Conservation (phyloP, 257 asterid species). For the Salvia rosmarinus region DNA sequence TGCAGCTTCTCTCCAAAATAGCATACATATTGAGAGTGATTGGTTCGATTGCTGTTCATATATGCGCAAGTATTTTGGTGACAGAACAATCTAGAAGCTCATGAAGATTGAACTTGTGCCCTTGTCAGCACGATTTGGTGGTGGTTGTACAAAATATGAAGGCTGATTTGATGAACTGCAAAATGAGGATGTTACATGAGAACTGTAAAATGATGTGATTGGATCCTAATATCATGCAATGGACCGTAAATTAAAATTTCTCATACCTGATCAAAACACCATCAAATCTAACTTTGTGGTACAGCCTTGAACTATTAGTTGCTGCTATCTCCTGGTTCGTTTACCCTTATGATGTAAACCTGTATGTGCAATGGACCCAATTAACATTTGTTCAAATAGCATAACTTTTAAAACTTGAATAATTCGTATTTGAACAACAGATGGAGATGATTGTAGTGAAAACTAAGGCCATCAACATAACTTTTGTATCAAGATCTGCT, state of each 20-base stretch:
- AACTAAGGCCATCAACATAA: neutral
- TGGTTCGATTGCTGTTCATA: neutral
- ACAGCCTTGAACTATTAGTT: neutral
- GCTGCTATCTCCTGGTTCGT: conserved; percentile 39
- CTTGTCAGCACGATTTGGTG: conserved; percentile 11
- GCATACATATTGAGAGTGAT: neutral
- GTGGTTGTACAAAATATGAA: no score
- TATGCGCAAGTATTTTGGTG: neutral
- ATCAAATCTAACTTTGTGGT: conserved; percentile 2
- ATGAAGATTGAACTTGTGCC: neutral
- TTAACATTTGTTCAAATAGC: neutral
- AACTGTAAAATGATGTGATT: no score
- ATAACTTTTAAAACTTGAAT: neutral
- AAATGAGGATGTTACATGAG: neutral
- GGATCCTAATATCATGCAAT: no score
- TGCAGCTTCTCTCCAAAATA: neutral
- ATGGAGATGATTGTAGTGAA: neutral
- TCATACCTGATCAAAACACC: conserved; percentile 26
- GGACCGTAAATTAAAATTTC: no score
- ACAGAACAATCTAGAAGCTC: neutral
- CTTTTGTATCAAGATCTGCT: no score
- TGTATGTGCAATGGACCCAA: conserved; percentile 15
- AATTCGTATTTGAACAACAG: neutral
- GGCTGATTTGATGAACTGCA: neutral
- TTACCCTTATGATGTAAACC: conserved; percentile 59